Percentiles rank a stretch among this genome's conserved stretches.
These are phyloP conservation scores for Vitis hybrid DNA, from an alignment of 177 flowering plant species.

Conservation along the genomic window DNA sequence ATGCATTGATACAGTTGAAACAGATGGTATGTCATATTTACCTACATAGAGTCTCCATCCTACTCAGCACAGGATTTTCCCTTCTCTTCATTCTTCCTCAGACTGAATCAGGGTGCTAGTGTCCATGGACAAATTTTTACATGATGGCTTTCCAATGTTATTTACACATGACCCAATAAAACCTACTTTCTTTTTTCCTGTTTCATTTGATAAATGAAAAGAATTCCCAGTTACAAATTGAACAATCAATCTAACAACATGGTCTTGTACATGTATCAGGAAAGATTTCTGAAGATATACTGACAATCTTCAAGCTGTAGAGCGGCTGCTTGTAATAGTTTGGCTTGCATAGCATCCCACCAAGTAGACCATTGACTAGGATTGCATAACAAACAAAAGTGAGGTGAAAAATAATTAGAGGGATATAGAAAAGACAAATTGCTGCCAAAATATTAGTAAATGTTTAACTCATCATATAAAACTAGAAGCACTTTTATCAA, in stretches of 20 bases:
- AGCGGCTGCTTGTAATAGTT: conserved; percentile 52
- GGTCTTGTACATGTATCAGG: background rate
- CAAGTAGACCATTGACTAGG: conserved; percentile 69
- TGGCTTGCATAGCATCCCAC: conserved; percentile 96
- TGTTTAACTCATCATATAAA: background rate
- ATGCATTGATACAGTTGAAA: background rate
- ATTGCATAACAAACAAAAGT: conserved; percentile 2
- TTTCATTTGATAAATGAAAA: too few relatives aligned
- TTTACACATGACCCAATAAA: too few relatives aligned
- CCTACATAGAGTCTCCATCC: conserved; percentile 97
- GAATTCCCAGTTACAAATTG: background rate
- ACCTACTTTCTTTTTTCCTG: too few relatives aligned
- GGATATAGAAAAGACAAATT: background rate
- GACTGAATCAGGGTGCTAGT: too few relatives aligned
- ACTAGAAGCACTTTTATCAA: background rate
- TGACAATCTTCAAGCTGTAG: conserved; percentile 42
- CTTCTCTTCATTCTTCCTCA: too few relatives aligned
- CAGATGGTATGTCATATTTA: conserved; percentile 11
- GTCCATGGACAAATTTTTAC: too few relatives aligned
- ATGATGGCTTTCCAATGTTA: too few relatives aligned
- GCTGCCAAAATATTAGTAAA: background rate
- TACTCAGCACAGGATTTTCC: conserved; percentile 31
- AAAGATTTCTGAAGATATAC: background rate
- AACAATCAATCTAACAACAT: background rate
- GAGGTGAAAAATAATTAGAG: background rate